Evolutionary conservation across 129 eudicot species (phyloP), one percentile per base, ranked within the genome.

Genomic region (Artemisia argyi): DNA sequence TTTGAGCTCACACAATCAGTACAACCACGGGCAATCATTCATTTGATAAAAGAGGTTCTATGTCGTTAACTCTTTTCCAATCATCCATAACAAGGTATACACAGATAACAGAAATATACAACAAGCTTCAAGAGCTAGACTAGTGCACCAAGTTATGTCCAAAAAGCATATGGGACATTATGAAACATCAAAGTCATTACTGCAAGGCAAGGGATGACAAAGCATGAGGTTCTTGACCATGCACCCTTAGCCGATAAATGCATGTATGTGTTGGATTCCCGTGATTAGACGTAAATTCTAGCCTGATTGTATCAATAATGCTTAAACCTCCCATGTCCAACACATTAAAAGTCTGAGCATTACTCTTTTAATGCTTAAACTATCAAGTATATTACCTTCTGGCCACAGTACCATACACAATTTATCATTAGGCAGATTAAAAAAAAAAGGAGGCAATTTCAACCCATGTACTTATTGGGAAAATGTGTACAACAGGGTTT

Each of bases 191-290:
- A n/a, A n/a, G 61, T 56, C 61, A 59, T 24, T 47, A 39, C 14
- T 79, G 60, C 35, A 64, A 50, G 52, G 75, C 76, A 69, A 72
- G 16, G 62, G 75, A 46, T 19, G 86, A 65, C 73, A 69, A 78
- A 0, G 81, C 61, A 65, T 75, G 57, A 15, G 88, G 92, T 76
- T 86, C 86, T 12, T 66, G 80, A 49, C 96, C 96, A 22, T 89
- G 93, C 51, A 89, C 88, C 79, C 93, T 78, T 54, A 89, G 52
- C 16, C 90, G 83, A 71, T 89, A 89, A 56, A 89, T 84, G 83
- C 96, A 89, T 14, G 93, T 89, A 51, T 84, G 85, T 39, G 80
- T 35, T 18, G 83, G 72, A 71, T 85, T 84, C 26, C 96, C 93
- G 62, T 87, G 87, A 79, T 89, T 89, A 35, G 93, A 86, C 15